Conservation (phyloP, 2,329 filamentous ascomycete species). For the Fusarium virguliforme region DNA sequence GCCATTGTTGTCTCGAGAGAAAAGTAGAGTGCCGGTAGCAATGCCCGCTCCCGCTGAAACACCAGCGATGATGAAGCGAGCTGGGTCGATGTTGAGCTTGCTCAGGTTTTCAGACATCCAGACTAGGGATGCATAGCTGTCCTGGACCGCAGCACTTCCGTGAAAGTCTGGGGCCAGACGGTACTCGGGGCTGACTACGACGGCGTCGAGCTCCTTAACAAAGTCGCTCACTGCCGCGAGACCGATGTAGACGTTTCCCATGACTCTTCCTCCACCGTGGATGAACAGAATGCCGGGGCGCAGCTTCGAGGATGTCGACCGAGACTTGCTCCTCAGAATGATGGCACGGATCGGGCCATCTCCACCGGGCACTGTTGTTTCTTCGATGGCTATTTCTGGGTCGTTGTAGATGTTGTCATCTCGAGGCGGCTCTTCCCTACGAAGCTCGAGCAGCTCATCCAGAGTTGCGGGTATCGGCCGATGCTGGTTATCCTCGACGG, state of each 20-base stretch:
- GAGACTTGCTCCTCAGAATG: constrained; percentile 4
- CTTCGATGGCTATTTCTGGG: constrained; percentile 5
- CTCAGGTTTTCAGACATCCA: constrained; percentile 17
- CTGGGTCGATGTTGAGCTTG: not conserved
- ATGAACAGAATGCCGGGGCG: constrained; percentile 19
- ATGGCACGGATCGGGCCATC: not conserved
- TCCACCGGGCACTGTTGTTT: not conserved
- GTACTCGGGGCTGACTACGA: constrained; percentile 21
- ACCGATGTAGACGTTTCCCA: constrained; percentile 24
- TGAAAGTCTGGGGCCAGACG: constrained; percentile 22
- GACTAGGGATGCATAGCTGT: constrained; percentile 14
- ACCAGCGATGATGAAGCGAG: constrained; percentile 25
- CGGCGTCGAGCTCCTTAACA: constrained; percentile 26
- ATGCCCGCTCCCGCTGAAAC: constrained; percentile 32
- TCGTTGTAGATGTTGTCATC: constrained; percentile 25
- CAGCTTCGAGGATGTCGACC: not conserved
- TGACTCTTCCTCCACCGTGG: constrained; percentile 27
- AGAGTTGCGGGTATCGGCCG: constrained; percentile 13
- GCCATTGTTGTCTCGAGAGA: constrained; percentile 17
- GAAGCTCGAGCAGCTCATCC: constrained; percentile 11
- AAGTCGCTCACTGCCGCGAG: constrained; percentile 11
- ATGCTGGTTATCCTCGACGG: constrained; percentile 18
- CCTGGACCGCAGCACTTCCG: constrained; percentile 13
- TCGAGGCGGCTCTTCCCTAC: constrained; percentile 13
- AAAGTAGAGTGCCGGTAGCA: constrained; percentile 12